Base-by-base conservation (phyloP, 352 stramenopile species). In the Phytophthora sansomeana region DNA sequence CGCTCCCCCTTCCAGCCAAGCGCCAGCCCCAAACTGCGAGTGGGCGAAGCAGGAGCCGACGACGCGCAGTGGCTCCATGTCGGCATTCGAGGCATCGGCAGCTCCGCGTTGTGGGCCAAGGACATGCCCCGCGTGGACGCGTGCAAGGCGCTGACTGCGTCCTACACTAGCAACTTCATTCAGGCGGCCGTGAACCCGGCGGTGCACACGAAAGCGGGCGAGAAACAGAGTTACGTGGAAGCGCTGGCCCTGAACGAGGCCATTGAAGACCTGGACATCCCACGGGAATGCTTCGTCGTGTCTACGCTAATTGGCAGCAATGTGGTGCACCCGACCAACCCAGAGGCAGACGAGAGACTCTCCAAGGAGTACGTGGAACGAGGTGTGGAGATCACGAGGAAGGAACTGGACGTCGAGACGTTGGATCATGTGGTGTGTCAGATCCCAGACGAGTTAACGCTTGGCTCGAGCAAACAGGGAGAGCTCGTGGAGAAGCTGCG, bases 151-250 rank as follows among this genome's bases (percentile, higher is more conserved):
- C 53, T 79, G 8, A 62, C 81, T 24, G 68, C 69, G 0, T 62
- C 46, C 1, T 85, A 80, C 42, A 56, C 62, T 32, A 84, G 83
- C 35, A 93, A 93, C 61, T 90, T 93, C 35, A 56, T 93, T 5
- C 74, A 92, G 72, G 55, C 75, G 32, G 63, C 73, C 1, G 67
- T 91, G 33, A 90, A 91, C 47, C 82, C 82, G 50, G 77, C 72
- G 32, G 29, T 77, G 39, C 1, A 29, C 13, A 51, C 55, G 8
- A 64, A 57, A 49, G 16, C 17, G 5, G 68, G 62, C 0, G 60
- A 85, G 6, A 93, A 93, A 49, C 82, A 93, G 39, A 53, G 69
- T n/a, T 91, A 86, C 58, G 76, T 89, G 3, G 84, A 93, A 65
- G 81, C 84, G 41, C 75, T 93, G 8, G 75, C 74, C 39, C 63